Conservation (phyloP, 192 early-diverging fungal species). For the Backusella tarrabulga region DNA sequence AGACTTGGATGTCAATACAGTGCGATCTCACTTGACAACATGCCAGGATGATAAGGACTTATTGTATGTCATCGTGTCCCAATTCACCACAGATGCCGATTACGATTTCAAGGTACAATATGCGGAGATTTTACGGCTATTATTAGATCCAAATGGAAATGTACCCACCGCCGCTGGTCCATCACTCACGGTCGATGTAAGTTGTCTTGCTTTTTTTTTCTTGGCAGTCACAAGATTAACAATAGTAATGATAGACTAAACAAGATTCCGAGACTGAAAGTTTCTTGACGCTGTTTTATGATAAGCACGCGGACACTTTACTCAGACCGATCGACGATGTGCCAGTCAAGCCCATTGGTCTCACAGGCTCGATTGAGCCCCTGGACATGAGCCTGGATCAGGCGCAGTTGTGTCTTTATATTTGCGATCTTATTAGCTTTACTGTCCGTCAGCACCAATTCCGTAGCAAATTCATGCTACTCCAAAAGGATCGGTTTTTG, state of each 20-base stretch:
- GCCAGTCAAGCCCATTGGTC: conserved; percentile 31
- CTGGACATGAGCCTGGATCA: conserved; percentile 25
- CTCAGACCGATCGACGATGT: conserved; percentile 64
- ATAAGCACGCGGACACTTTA: conserved; percentile 54
- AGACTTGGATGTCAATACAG: conserved; percentile 77
- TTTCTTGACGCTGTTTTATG: conserved; percentile 84
- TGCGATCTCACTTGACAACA: conserved; percentile 66
- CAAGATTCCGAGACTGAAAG: conserved; percentile 63
- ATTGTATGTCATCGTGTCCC: conserved; percentile 63
- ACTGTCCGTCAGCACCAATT: conserved; percentile 68
- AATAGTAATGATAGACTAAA: conserved; percentile 3
- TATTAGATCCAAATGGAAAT: conserved; percentile 66
- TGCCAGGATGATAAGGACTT: conserved; percentile 62
- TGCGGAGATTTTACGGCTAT: conserved; percentile 68
- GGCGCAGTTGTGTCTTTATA: conserved; percentile 49
- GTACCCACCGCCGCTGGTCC: conserved; percentile 13
- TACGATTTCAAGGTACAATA: conserved; percentile 67
- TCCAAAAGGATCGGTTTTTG: conserved; percentile 57
- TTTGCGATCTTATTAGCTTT: conserved; percentile 81
- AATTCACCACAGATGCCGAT: conserved; percentile 61
- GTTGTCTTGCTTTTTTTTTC: conserved; percentile 14
- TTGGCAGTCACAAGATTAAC: neutral
- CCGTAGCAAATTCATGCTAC: conserved; percentile 76
- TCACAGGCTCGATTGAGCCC: conserved; percentile 12
- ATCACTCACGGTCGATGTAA: conserved; percentile 29